Percentiles rank a stretch among this genome's conserved stretches.
These are phyloP conservation scores for Ilyonectria mors-panacis DNA, from an alignment of 2,329 filamentous ascomycete species.

Conservation along the genomic window DNA sequence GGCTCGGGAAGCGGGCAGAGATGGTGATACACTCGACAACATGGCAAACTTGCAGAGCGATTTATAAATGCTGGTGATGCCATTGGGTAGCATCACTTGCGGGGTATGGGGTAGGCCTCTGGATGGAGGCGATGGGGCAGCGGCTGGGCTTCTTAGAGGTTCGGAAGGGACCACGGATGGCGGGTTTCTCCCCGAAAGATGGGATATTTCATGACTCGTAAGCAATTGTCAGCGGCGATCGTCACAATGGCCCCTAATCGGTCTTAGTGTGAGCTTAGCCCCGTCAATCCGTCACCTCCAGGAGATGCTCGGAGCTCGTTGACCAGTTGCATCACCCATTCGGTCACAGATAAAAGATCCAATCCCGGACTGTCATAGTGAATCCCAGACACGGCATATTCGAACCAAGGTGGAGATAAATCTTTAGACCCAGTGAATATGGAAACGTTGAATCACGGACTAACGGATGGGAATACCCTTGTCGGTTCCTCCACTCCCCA, in stretches of 20 bases:
- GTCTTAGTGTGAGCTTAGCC: not conserved
- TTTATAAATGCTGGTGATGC: not conserved
- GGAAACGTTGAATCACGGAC: not conserved
- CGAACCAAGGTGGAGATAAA: not conserved
- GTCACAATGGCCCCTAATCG: not conserved
- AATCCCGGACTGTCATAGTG: not conserved
- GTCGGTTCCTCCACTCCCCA: not conserved
- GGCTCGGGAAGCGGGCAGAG: conserved; percentile 6
- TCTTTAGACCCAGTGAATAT: not conserved
- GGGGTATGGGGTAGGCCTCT: conserved; percentile 2
- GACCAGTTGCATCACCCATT: not conserved
- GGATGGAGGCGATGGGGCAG: not conserved
- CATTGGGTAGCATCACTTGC: conserved; percentile 1
- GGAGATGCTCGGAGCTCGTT: not conserved
- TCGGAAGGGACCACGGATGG: conserved; percentile 5
- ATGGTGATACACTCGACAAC: not conserved
- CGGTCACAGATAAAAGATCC: not conserved
- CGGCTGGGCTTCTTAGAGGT: not conserved
- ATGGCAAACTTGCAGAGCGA: too few relatives aligned
- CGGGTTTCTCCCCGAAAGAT: not conserved
- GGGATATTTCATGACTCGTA: not conserved
- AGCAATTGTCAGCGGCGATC: conserved; percentile 20
- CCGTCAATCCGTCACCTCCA: not conserved
- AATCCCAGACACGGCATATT: not conserved
- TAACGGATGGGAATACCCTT: not conserved